These are phyloP conservation scores for Arctium minus DNA, from an alignment of 129 eudicot species.

Conservation along the genomic window DNA sequence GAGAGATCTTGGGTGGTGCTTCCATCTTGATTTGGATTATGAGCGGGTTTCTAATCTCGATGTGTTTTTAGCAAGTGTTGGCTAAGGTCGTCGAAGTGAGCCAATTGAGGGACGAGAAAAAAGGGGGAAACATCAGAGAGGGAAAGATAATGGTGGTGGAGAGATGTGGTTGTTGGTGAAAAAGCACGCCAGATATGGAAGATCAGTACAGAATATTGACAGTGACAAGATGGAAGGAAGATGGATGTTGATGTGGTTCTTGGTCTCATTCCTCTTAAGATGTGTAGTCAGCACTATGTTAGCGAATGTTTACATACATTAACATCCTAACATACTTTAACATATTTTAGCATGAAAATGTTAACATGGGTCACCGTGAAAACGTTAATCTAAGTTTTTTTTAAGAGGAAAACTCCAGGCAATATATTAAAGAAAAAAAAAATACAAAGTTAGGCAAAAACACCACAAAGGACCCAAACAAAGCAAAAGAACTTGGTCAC, in stretches of 20 bases:
- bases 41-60: too few species aligned
- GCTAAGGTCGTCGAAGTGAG: background rate
- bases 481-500: too few species aligned
- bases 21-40: background rate
- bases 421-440: too few species aligned
- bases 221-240: background rate
- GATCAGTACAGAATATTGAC: background rate
- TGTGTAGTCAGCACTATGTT: background rate
- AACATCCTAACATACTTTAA: background rate
- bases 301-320: background rate
- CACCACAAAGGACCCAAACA: too few species aligned
- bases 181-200: background rate
- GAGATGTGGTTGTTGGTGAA: background rate
- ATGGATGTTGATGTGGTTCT: background rate
- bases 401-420: too few species aligned
- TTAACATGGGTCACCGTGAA: background rate
- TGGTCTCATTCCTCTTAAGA: background rate
- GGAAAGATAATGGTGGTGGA: background rate
- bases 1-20: background rate
- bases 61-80: too few species aligned
- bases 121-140: background rate
- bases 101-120: too few species aligned
- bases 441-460: too few species aligned
- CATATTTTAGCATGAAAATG: background rate
- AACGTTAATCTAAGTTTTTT: background rate